Evolutionary conservation across 495 filamentous ascomycete species (phyloP).

Genomic region (Aspergillus baeticus): DNA sequence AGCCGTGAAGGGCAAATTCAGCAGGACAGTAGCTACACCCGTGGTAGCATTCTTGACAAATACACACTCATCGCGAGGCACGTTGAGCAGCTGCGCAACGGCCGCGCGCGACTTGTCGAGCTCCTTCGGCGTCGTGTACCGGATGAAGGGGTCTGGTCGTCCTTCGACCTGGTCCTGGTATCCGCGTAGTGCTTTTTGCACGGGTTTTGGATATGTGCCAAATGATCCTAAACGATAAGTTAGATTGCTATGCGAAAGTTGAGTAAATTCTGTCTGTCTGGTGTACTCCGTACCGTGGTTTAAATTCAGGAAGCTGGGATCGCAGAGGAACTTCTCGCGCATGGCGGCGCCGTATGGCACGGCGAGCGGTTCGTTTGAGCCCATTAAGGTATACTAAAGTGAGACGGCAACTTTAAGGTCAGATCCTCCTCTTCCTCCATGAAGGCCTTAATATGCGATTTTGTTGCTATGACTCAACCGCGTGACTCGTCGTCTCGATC

Average conservation of each 20-base stretch:
- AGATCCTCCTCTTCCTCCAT: too few relatives aligned
- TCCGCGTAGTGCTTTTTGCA: slow-evolving; percentile 52
- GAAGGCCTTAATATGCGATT: too few relatives aligned
- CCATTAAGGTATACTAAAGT: too few relatives aligned
- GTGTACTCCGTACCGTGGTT: slow-evolving; percentile 83
- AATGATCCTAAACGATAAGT: slow-evolving; percentile 64
- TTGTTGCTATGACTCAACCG: too few relatives aligned
- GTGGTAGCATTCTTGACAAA: slow-evolving; percentile 81
- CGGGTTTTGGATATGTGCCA: slow-evolving; percentile 65
- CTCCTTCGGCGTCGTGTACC: slow-evolving; percentile 54
- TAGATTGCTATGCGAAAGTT: too few relatives aligned
- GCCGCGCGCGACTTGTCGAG: slow-evolving; percentile 64
- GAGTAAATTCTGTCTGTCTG: too few relatives aligned
- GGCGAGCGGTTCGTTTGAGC: not conserved
- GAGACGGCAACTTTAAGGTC: too few relatives aligned
- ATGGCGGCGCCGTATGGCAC: slow-evolving; percentile 58
- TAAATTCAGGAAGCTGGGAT: slow-evolving; percentile 64
- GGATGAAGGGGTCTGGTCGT: slow-evolving; percentile 70
- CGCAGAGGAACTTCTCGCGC: slow-evolving; percentile 70
- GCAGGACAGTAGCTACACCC: slow-evolving; percentile 78
- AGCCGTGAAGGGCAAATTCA: slow-evolving; percentile 60
- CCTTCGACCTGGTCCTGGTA: slow-evolving; percentile 63
- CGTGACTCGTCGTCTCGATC: too few relatives aligned
- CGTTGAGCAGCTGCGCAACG: slow-evolving; percentile 62
- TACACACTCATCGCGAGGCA: slow-evolving; percentile 61